These are phyloP conservation scores for Spirogloea muscicola DNA, from an alignment of 139 green algal genomes.

Conservation along the genomic window DNA sequence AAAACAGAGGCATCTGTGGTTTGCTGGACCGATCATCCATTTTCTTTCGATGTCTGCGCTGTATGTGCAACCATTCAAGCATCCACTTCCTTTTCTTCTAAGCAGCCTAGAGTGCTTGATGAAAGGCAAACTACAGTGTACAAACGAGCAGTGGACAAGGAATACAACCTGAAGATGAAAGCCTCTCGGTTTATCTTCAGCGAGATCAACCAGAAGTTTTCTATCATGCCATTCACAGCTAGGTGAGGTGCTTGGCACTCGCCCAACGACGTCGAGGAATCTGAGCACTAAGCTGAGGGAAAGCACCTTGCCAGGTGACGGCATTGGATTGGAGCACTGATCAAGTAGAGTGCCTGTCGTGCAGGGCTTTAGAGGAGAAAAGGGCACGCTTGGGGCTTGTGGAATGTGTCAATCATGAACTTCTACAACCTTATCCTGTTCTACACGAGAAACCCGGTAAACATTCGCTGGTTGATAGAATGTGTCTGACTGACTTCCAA, in stretches of 20 bases:
- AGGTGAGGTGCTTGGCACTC: conserved; percentile 52
- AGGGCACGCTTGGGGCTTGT: conserved; percentile 68
- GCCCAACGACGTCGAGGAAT: too few relatives aligned
- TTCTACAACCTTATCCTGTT: conserved; percentile 93
- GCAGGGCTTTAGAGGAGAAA: conserved; percentile 36
- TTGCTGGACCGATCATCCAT: too few relatives aligned
- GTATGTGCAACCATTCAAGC: too few relatives aligned
- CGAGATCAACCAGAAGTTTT: conserved; percentile 80
- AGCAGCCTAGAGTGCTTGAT: conserved; percentile 63
- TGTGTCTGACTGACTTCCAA: too few relatives aligned
- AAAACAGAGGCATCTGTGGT: too few relatives aligned
- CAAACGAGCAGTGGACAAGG: conserved; percentile 87
- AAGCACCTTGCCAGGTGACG: too few relatives aligned
- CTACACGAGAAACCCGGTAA: conserved; percentile 81
- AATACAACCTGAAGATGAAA: conserved; percentile 92
- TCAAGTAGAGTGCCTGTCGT: too few relatives aligned
- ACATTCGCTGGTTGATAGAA: not conserved
- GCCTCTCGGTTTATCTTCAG: conserved; percentile 69
- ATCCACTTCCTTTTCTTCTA: too few relatives aligned
- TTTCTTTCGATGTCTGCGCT: too few relatives aligned
- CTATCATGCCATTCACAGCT: conserved; percentile 88
- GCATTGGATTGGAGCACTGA: too few relatives aligned
- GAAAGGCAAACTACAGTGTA: conserved; percentile 97
- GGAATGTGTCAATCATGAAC: conserved; percentile 89
- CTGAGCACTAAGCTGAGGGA: too few relatives aligned